Percentiles rank a stretch among this genome's conserved stretches.
Conservation (phyloP, 805 yeast species). For the Lipomyces kockii region DNA sequence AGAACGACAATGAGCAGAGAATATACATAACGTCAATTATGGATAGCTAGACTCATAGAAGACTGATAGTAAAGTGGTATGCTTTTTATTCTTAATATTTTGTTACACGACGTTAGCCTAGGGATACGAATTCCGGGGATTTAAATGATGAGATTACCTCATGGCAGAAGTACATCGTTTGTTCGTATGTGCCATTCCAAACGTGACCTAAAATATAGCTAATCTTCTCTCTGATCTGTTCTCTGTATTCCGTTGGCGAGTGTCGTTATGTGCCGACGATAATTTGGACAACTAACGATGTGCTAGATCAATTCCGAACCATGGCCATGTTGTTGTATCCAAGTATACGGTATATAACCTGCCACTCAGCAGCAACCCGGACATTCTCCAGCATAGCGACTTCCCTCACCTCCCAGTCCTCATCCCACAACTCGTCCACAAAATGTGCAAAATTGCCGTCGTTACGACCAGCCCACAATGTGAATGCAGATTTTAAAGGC, state of each 20-base stretch:
- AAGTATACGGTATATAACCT: neutral
- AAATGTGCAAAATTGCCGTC: neutral
- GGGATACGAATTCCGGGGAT: neutral
- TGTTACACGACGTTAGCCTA: neutral
- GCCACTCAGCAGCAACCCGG: neutral
- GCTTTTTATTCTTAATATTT: neutral
- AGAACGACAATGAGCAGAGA: neutral
- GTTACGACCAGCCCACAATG: neutral
- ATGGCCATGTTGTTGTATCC: neutral
- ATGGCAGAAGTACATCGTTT: neutral
- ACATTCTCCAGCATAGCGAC: neutral
- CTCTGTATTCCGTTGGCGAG: neutral
- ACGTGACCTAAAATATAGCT: conserved; percentile 14
- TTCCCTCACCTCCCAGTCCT: neutral
- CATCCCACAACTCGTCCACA: neutral
- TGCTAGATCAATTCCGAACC: neutral
- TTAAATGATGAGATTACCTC: conserved; percentile 11
- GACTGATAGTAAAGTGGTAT: neutral
- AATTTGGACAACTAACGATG: neutral
- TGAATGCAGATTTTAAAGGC: conserved; percentile 21
- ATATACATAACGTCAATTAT: neutral
- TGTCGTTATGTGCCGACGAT: neutral
- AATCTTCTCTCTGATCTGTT: conserved; percentile 34
- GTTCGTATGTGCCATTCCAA: conserved; percentile 4
- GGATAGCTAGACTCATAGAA: neutral